These are phyloP conservation scores for Thelonectria blattea DNA, from an alignment of 2,329 filamentous ascomycete genomes.

Conservation along the genomic window DNA sequence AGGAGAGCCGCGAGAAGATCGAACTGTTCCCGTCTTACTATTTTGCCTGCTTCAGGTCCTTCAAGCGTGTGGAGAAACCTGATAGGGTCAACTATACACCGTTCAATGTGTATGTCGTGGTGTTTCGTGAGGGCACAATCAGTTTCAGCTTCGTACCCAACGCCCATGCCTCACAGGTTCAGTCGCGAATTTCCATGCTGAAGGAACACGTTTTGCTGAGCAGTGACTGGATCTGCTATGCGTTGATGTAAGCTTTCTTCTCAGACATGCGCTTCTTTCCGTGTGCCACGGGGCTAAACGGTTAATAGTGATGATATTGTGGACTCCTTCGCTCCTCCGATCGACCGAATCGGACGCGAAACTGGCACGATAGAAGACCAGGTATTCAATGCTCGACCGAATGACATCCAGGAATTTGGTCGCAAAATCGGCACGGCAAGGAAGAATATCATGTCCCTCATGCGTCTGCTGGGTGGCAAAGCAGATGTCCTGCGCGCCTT, in stretches of 20 bases:
- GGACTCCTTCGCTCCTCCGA: slow-evolving; percentile 90
- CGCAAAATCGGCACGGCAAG: slow-evolving; percentile 87
- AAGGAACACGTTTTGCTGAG: slow-evolving; percentile 95
- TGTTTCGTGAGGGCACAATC: slow-evolving; percentile 92
- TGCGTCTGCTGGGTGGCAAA: slow-evolving; percentile 93
- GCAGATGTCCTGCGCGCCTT: slow-evolving; percentile 98
- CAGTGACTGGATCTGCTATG: slow-evolving; percentile 99
- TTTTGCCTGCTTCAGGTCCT: slow-evolving; percentile 96
- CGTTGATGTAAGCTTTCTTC: slow-evolving; percentile 77
- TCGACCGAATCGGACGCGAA: slow-evolving; percentile 83
- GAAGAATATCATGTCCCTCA: slow-evolving; percentile 92
- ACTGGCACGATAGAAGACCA: slow-evolving; percentile 95
- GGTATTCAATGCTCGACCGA: slow-evolving; percentile 88
- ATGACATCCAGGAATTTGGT: slow-evolving; percentile 87
- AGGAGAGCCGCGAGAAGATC: slow-evolving; percentile 97
- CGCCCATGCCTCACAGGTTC: slow-evolving; percentile 84
- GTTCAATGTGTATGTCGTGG: slow-evolving; percentile 95
- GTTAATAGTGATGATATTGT: slow-evolving; percentile 89
- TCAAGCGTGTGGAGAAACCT: slow-evolving; percentile 79
- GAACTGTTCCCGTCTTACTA: slow-evolving; percentile 98
- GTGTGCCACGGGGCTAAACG: too few relatives aligned
- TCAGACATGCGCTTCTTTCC: slow-evolving; percentile 30
- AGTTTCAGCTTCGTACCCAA: slow-evolving; percentile 94
- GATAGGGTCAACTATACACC: slow-evolving; percentile 86
- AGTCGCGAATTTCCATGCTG: slow-evolving; percentile 87